Evolutionary conservation across 805 yeast genomes (phyloP).

Genomic region (Teunomyces panamensis): DNA sequence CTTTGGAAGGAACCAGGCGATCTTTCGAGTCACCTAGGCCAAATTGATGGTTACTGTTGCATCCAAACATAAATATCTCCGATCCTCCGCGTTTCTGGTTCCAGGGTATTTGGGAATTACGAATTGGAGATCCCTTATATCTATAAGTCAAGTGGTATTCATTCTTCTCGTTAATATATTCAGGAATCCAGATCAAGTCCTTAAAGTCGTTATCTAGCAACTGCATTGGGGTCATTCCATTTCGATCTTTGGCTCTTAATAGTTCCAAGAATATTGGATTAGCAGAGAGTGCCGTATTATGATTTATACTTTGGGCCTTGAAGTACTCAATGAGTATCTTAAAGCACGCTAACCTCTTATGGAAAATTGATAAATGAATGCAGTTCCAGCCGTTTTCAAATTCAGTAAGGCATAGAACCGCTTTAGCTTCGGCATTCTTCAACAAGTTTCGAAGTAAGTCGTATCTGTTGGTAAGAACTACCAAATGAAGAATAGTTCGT

Average conservation of each 20-base stretch:
- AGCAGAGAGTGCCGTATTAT: slow-evolving; percentile 7
- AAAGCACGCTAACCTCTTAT: slow-evolving; percentile 56
- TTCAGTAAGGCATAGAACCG: slow-evolving; percentile 46
- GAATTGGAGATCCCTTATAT: slow-evolving; percentile 12
- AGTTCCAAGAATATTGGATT: slow-evolving; percentile 32
- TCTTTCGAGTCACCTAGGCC: slow-evolving; percentile 65
- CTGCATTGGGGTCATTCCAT: slow-evolving; percentile 71
- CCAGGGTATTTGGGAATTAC: slow-evolving; percentile 30
- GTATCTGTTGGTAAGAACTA: slow-evolving; percentile 48
- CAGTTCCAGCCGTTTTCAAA: slow-evolving; percentile 81
- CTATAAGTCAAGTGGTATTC: slow-evolving; percentile 26
- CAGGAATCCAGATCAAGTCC: slow-evolving; percentile 43
- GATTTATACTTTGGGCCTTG: slow-evolving; percentile 14
- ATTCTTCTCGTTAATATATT: slow-evolving; percentile 35
- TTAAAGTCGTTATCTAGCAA: slow-evolving; percentile 48
- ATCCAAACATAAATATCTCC: slow-evolving; percentile 59
- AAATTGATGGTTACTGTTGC: slow-evolving; percentile 57
- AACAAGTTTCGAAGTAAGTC: slow-evolving; percentile 47
- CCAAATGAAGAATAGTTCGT: slow-evolving; percentile 56
- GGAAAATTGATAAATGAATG: slow-evolving; percentile 64
- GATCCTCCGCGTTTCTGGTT: slow-evolving; percentile 50
- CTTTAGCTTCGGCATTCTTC: slow-evolving; percentile 45
- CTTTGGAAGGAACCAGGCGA: slow-evolving; percentile 38
- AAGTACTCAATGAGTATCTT: slow-evolving; percentile 33
- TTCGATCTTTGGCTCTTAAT: slow-evolving; percentile 62